phyloP scores from a whole-genome alignment of 1,284 basidiomycete species.

The Irpex sp. region DNA sequence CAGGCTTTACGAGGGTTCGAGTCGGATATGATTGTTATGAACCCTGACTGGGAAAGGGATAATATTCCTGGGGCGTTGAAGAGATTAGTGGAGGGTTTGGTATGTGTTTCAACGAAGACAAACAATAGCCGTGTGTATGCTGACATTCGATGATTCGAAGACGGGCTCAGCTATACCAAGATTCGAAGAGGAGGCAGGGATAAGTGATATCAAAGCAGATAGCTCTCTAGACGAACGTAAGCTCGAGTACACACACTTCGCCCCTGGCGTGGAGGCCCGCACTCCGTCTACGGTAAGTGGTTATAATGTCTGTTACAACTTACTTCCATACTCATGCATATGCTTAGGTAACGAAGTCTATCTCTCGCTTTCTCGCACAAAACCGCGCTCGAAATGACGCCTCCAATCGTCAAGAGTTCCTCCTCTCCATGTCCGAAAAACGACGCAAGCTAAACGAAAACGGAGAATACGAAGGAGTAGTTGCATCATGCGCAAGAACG shows the following conservation, averaged over 20 bases:
- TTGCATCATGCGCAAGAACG: conserved; percentile 58
- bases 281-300: conserved; percentile 52
- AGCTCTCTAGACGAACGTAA: conserved; percentile 55
- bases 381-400: conserved; percentile 65
- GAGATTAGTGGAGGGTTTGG: conserved; percentile 43
- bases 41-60: conserved; percentile 54
- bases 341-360: conserved; percentile 56
- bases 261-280: conserved; percentile 37
- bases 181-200: background rate
- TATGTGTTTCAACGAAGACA: background rate
- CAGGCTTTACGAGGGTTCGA: conserved; percentile 63
- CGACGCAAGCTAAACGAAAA: conserved; percentile 33
- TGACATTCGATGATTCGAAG: background rate
- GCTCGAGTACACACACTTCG: conserved; percentile 49
- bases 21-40: conserved; percentile 65
- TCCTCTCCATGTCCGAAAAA: conserved; percentile 52
- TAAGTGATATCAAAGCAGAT: conserved; percentile 10
- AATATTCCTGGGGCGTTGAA: conserved; percentile 49
- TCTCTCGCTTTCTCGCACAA: conserved; percentile 62
- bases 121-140: background rate
- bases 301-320: background rate
- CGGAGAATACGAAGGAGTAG: conserved; percentile 19
- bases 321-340: background rate
- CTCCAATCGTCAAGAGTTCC: conserved; percentile 70
- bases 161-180: background rate